Evolutionary conservation across 2,329 filamentous ascomycete genomes (phyloP).

Genomic region (Clonostachys solani): DNA sequence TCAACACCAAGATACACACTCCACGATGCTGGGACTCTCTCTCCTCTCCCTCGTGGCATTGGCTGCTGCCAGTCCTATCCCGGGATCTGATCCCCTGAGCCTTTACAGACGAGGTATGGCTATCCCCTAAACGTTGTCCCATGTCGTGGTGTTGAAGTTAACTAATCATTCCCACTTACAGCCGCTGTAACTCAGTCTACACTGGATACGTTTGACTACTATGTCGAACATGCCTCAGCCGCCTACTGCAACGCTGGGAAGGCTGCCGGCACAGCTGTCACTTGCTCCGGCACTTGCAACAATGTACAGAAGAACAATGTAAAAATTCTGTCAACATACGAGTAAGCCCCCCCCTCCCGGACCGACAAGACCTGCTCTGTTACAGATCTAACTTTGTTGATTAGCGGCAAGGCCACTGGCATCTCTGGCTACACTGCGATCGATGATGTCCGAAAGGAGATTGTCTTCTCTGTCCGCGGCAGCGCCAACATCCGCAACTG

Average conservation of each 20-base stretch:
- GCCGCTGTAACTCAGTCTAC: constrained; percentile 18
- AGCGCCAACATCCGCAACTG: constrained; percentile 56
- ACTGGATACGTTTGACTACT: constrained; percentile 38
- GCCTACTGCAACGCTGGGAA: constrained; percentile 48
- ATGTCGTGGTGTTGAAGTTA: constrained; percentile 1
- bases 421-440: constrained; percentile 46
- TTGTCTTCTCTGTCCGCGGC: constrained; percentile 59
- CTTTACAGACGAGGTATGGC: background rate
- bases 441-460: constrained; percentile 42
- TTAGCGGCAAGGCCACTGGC: constrained; percentile 34
- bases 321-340: constrained; percentile 36
- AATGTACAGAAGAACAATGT: constrained; percentile 34
- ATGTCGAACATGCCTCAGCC: constrained; percentile 45
- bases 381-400: background rate
- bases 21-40: constrained; percentile 13
- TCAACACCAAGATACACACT: too few species aligned
- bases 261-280: constrained; percentile 28
- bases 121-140: background rate
- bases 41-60: constrained; percentile 17
- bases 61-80: constrained; percentile 15
- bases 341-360: constrained; percentile 18
- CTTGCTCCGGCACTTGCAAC: constrained; percentile 40
- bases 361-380: constrained; percentile 1
- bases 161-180: background rate
- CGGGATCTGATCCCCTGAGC: background rate